phyloP scores from a whole-genome alignment of 1,139 yeast genomes.

The Pneumocystis murina region DNA sequence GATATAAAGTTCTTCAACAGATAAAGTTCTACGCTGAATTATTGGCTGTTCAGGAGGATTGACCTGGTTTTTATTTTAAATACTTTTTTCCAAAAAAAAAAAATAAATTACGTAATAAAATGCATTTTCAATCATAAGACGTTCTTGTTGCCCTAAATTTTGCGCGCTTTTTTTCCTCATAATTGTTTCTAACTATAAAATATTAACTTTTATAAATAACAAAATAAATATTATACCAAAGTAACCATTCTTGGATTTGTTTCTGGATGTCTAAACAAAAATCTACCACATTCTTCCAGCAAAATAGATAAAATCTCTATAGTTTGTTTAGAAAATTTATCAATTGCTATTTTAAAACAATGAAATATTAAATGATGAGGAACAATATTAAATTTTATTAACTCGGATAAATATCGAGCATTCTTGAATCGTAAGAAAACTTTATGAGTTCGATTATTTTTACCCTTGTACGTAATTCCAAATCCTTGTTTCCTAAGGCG shows the following conservation, averaged over 20 bases:
- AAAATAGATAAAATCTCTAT: conserved; percentile 51
- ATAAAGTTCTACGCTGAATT: conserved; percentile 19
- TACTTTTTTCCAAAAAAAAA: not conserved
- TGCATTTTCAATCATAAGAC: conserved; percentile 46
- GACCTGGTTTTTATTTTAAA: not conserved
- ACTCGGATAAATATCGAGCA: conserved; percentile 53
- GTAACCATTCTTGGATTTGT: conserved; percentile 46
- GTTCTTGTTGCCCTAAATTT: conserved; percentile 40
- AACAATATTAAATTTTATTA: conserved; percentile 62
- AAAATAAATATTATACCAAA: conserved; percentile 21
- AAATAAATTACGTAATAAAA: conserved; percentile 31
- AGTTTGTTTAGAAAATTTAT: conserved; percentile 44
- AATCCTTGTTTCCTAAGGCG: conserved; percentile 20
- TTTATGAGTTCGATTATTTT: conserved; percentile 32
- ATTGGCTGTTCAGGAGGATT: conserved; percentile 38
- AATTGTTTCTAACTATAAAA: conserved; percentile 34
- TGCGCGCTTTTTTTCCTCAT: conserved; percentile 38
- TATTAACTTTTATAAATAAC: not conserved
- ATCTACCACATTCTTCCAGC: conserved; percentile 62
- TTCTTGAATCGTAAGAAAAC: conserved; percentile 32
- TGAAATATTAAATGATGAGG: conserved; percentile 61
- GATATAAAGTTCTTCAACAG: conserved; percentile 23
- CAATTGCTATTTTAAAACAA: conserved; percentile 29
- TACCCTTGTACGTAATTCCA: conserved; percentile 20
- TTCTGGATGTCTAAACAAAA: conserved; percentile 47